A percentile compares a stretch with the other conserved stretches of the same genome.
phyloP scores from a whole-genome alignment of 1,284 basidiomycete species.

The Naganishia sp. region DNA sequence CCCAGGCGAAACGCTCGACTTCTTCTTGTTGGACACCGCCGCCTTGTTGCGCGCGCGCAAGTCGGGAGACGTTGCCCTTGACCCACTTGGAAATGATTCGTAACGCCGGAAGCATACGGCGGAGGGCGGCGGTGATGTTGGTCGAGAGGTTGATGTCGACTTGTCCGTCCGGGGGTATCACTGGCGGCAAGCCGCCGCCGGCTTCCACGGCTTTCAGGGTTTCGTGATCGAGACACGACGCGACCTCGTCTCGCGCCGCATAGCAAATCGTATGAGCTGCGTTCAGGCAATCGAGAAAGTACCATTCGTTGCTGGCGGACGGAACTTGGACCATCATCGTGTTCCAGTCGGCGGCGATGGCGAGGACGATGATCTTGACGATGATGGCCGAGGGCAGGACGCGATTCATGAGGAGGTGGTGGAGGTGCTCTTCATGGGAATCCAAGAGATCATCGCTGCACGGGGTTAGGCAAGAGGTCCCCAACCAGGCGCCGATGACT shows the following conservation, averaged over 20 bases:
- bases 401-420: constrained; percentile 64
- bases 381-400: constrained; percentile 75
- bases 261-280: constrained; percentile 69
- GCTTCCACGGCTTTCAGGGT: constrained; percentile 57
- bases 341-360: constrained; percentile 78
- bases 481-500: background rate
- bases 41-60: constrained; percentile 36
- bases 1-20: constrained; percentile 66
- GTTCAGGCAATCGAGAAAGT: constrained; percentile 68
- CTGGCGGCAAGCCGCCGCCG: background rate
- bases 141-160: constrained; percentile 16
- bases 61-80: constrained; percentile 66
- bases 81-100: constrained; percentile 90
- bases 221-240: constrained; percentile 49
- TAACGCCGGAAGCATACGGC: constrained; percentile 81
- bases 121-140: constrained; percentile 75
- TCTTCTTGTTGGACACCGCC: constrained; percentile 39
- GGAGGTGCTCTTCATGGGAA: constrained; percentile 61
- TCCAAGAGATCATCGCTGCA: constrained; percentile 52
- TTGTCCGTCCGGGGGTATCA: constrained; percentile 12
- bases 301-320: constrained; percentile 56
- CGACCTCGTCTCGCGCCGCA: constrained; percentile 62
- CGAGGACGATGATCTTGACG: constrained; percentile 69
- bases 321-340: constrained; percentile 59
- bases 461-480: constrained; percentile 33